Conservation (phyloP, 1,139 yeast genomes). For the Meyerozyma guilliermondii region DNA sequence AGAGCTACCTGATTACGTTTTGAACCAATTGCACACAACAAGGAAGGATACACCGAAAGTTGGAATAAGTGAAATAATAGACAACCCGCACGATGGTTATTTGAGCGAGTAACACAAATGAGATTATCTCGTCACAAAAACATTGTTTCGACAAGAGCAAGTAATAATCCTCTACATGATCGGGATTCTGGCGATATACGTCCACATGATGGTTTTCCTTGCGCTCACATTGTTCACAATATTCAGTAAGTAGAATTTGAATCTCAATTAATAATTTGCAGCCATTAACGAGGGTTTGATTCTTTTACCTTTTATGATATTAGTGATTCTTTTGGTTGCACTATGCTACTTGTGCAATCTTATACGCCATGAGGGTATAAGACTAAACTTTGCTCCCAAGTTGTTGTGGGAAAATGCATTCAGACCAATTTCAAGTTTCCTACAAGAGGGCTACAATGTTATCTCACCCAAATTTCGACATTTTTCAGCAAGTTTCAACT, state of each 20-base stretch:
- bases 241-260: not conserved
- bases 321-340: not conserved
- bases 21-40: slow-evolving; percentile 4
- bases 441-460: not conserved
- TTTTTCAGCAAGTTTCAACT: not conserved
- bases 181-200: not conserved
- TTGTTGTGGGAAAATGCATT: not conserved
- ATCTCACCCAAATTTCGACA: not conserved
- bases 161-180: not conserved
- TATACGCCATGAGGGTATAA: not conserved
- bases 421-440: not conserved
- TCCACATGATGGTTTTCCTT: not conserved
- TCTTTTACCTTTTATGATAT: not conserved
- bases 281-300: not conserved
- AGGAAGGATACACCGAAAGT: not conserved
- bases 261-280: not conserved
- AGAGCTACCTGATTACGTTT: slow-evolving; percentile 5
- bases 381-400: not conserved
- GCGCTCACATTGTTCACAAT: not conserved
- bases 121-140: not conserved
- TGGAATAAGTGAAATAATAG: not conserved
- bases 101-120: not conserved
- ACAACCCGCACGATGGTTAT: not conserved
- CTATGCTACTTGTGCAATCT: not conserved
- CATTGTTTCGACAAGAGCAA: not conserved